These are phyloP conservation scores for Exserohilum turcica DNA, from an alignment of 2,329 filamentous ascomycete species.

Conservation along the genomic window DNA sequence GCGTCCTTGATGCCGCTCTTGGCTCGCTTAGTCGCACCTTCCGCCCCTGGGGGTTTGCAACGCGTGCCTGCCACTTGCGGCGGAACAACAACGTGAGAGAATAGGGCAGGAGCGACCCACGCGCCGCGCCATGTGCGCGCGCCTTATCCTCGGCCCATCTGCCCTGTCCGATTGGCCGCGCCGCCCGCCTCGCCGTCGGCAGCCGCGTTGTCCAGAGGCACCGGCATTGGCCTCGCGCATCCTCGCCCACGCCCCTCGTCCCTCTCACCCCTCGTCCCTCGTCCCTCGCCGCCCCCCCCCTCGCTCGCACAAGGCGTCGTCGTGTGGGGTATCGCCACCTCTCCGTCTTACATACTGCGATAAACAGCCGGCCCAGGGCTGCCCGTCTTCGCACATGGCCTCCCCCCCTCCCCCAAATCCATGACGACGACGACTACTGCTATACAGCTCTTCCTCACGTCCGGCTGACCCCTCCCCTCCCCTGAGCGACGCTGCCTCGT, in stretches of 20 bases:
- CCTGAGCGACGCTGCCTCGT: neutral
- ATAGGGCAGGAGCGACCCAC: neutral
- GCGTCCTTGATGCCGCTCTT: neutral
- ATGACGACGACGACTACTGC: neutral
- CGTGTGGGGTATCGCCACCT: neutral
- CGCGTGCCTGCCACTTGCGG: slow-evolving; percentile 10
- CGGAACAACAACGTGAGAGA: neutral
- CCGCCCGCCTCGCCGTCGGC: neutral
- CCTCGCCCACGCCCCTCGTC: neutral
- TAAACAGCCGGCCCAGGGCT: neutral
- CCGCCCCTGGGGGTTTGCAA: neutral
- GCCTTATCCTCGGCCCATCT: neutral
- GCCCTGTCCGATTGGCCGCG: neutral
- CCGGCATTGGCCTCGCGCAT: neutral
- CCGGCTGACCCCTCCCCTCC: too few species aligned
- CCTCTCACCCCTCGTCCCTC: neutral
- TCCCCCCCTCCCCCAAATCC: too few species aligned
- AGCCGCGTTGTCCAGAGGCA: neutral
- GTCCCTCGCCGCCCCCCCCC: neutral
- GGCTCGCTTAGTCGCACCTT: slow-evolving; percentile 16
- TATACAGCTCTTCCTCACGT: neutral
- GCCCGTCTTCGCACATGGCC: too few species aligned
- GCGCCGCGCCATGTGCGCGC: neutral
- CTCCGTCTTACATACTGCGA: neutral
- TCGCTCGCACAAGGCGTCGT: neutral